Evolutionary conservation across 495 filamentous ascomycete species (phyloP), one percentile per base, ranked within the genome.

Genomic region (Trypethelium eluteriae): DNA sequence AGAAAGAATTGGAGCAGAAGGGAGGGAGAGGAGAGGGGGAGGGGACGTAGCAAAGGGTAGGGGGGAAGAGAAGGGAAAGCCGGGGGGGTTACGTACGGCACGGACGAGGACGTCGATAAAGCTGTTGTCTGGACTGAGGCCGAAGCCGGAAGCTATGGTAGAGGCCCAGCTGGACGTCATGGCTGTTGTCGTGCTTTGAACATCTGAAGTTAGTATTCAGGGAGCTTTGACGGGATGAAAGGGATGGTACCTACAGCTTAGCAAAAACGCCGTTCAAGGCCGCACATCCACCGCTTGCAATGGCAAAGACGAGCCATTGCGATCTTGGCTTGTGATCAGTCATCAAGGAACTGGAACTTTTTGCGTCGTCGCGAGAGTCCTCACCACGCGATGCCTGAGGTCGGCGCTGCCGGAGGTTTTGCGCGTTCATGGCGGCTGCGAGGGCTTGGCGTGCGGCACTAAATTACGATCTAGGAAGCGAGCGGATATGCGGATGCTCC

Each of bases 241-340:
- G 67, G 67, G 57, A 41, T 64, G 39, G 25, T 25, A 79, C 84
- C 72, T 82, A 95, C 91, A 98, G 79, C 76, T 97, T 98, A 0
- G 94, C 94, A 79, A 98, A 98, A 35, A 96, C 88, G 39, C 94
- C 93, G 72, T 98, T 98, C 70, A 94, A 85, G 44, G 92, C 91
- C 14, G 94, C 94, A 76, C 92, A 97, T 9, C 88, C 86, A 44
- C 94, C 94, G 75, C 89, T 94, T 47, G 90, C 85, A 44, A 95
- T 70, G 36, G 94, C 92, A 59, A 93, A 84, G 64, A 91, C 74
- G 66, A 97, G 82, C 94, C 94, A 98, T 71, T 72, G 68, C 53
- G 53, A 18, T 7, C 18, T 18, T 35, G 53, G 32, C 32, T 59
- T 59, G 1, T 59, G 11, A 0, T 36, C 53, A 32, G 2, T 32